Evolutionary conservation across 129 eudicot genomes (phyloP).

Genomic region (Escallonia rubra): DNA sequence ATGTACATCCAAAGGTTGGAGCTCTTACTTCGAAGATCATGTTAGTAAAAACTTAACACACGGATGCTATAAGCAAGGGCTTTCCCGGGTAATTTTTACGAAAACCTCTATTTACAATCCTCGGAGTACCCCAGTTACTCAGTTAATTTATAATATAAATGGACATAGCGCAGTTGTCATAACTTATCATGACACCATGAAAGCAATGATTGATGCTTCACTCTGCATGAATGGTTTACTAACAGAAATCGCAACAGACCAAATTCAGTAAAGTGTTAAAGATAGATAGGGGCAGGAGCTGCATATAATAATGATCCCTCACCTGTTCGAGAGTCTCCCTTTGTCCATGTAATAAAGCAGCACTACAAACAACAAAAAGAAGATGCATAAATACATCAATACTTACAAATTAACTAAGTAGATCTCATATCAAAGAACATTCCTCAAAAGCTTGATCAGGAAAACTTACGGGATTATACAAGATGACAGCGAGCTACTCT

Average conservation of each 20-base stretch:
- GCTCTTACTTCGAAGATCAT: no score
- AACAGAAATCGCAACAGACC: background rate
- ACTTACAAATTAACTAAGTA: background rate
- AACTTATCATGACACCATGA: background rate
- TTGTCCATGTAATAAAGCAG: conserved; percentile 82
- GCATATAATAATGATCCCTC: conserved; percentile 4
- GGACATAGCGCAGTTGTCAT: background rate
- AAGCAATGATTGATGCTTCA: background rate
- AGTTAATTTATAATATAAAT: no score
- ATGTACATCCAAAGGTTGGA: no score
- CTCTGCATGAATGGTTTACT: background rate
- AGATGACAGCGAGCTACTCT: conserved; percentile 64
- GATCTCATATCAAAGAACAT: background rate
- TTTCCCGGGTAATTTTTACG: no score
- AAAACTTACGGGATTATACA: conserved; percentile 77
- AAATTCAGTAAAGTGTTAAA: background rate
- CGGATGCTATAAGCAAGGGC: no score
- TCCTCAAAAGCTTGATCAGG: background rate
- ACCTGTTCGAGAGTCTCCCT: conserved; percentile 75
- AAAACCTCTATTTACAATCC: no score
- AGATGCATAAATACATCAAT: background rate
- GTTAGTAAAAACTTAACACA: no score
- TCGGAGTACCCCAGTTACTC: no score
- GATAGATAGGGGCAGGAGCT: background rate
- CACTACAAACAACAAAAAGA: conserved; percentile 30